Evolutionary conservation across 495 filamentous ascomycete genomes (phyloP), one percentile per base, ranked within the genome.

Genomic region (Hypoxylon fragiforme): DNA sequence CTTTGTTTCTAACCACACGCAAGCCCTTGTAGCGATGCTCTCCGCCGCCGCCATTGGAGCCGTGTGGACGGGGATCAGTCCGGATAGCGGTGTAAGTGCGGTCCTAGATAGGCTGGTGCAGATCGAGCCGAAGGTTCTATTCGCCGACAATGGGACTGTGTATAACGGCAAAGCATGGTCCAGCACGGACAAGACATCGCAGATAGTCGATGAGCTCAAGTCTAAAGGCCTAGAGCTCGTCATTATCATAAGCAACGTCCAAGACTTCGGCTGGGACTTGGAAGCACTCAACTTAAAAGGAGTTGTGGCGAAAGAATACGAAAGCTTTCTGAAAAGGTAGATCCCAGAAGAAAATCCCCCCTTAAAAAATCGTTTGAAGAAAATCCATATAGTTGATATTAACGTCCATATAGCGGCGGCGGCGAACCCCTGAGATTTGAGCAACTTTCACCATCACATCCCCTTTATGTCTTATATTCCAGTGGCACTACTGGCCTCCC

Each of bases 31-130:
- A n/a, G 88, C 86, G 9, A 90, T 96, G 85, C 79, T 97, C 26
- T 86, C 89, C 11, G 79, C 88, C 8, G 82, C 89, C 2, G 82
- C 88, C 2, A 69, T 96, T 9, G 91, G 91, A 14, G 90, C 87
- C n/a, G 81, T 92, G 34, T 97, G 91, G 91, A 92, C 91, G 0
- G 89, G 88, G 1, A 86, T 95, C 36, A 92, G 87, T 56, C 88
- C 89, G 0, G 90, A 95, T 66, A 91, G 83, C 22, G 90, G 90
- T n/a, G 74, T 77, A 32, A 77, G 74, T 44, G 75, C 76, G 18
- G 90, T 96, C 3, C 71, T 97, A 12, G 92, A 96, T 59, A 82
- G 91, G 7, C 71, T 96, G 44, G 76, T 76, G 52, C 91, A 97
- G 76, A 88, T 97, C 43, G 78, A 86, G 48, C 91, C 92, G 2